Evolutionary conservation across 2,329 filamentous ascomycete genomes (phyloP).

Genomic region (Xylariaceae sp.): DNA sequence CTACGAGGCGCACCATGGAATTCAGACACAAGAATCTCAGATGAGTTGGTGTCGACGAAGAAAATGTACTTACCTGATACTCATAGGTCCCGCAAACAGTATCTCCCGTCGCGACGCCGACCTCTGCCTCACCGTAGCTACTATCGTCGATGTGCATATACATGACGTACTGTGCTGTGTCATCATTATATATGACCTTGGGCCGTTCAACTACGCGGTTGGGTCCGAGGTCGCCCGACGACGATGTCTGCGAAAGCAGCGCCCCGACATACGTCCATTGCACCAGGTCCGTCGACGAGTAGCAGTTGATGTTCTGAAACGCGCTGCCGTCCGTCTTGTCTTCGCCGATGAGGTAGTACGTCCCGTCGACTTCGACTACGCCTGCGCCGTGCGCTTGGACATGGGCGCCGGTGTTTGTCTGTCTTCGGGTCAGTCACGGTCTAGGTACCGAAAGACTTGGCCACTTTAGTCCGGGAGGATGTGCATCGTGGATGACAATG

Average conservation of each 20-base stretch:
- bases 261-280: constrained; percentile 57
- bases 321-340: constrained; percentile 31
- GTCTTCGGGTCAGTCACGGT: constrained; percentile 64
- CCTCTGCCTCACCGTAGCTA: constrained; percentile 59
- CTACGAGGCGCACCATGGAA: constrained; percentile 50
- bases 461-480: too few species aligned
- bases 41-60: too few species aligned
- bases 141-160: constrained; percentile 57
- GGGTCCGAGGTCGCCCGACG: constrained; percentile 54
- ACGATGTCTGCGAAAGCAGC: constrained; percentile 46
- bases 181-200: constrained; percentile 51
- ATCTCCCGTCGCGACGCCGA: constrained; percentile 57
- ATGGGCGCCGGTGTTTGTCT: too few species aligned
- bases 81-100: constrained; percentile 51
- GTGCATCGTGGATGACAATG: too few species aligned
- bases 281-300: constrained; percentile 58
- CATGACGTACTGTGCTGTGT: constrained; percentile 33
- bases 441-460: constrained; percentile 59
- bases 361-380: constrained; percentile 51
- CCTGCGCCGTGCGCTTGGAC: constrained; percentile 66
- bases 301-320: constrained; percentile 66
- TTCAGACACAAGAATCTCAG: constrained; percentile 64
- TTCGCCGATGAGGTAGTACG: constrained; percentile 66
- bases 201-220: constrained; percentile 39
- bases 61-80: constrained; percentile 27